Percentiles rank a stretch among this genome's conserved stretches.
Conservation (phyloP, 23 red algal species). For the Porphyridium purpureum region DNA sequence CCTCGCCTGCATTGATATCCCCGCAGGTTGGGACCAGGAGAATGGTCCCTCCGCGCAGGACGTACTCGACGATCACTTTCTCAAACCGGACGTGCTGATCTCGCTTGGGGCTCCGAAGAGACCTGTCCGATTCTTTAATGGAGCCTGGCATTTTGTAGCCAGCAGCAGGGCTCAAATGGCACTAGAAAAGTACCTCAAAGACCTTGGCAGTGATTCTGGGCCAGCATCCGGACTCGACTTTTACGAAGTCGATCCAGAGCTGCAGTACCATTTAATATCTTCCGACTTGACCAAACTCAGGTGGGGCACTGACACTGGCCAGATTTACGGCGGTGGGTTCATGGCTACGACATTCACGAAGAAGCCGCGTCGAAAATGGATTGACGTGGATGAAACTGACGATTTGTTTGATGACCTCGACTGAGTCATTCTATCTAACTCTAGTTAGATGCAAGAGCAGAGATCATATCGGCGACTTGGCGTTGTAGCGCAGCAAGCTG, state of each 20-base stretch:
- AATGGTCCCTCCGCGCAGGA: constrained; percentile 38
- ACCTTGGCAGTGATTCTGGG: too few species aligned
- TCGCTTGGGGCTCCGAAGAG: constrained; percentile 48
- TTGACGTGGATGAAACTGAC: constrained; percentile 38
- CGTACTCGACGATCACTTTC: constrained; percentile 20
- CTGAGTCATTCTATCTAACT: too few species aligned
- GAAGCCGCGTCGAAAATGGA: constrained; percentile 39
- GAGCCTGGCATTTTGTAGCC: constrained; percentile 49
- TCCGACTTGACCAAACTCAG: constrained; percentile 9
- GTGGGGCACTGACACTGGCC: too few species aligned
- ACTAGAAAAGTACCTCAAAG: too few species aligned
- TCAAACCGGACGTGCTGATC: constrained; percentile 69
- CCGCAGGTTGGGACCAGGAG: constrained; percentile 58
- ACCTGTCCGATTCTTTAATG: constrained; percentile 34
- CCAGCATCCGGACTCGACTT: too few species aligned
- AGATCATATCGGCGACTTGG: too few species aligned
- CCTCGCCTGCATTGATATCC: constrained; percentile 46
- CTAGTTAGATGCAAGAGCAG: too few species aligned
- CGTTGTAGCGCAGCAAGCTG: too few species aligned
- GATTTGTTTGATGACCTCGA: constrained; percentile 84
- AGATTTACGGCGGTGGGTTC: constrained; percentile 40
- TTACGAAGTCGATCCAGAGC: too few species aligned
- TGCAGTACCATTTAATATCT: too few species aligned
- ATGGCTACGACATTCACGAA: constrained; percentile 54
- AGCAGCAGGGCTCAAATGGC: too few species aligned